Percentiles rank a stretch among this genome's conserved stretches.
Evolutionary conservation across 495 filamentous ascomycete genomes (phyloP).

Genomic region (Penicillium subrubescens): DNA sequence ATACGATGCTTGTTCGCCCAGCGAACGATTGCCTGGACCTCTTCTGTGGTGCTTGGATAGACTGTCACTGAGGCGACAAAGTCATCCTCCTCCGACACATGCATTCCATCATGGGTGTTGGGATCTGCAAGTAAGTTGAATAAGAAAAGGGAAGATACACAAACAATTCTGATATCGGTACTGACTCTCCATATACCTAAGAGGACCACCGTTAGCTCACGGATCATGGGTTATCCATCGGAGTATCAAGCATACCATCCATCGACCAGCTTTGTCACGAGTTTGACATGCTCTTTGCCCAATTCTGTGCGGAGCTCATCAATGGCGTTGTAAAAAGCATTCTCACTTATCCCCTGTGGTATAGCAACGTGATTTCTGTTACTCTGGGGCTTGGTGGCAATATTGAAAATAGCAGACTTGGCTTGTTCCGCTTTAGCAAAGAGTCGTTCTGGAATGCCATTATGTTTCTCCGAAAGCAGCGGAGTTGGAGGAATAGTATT

Average conservation of each 20-base stretch:
- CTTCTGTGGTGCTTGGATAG: conserved; percentile 9
- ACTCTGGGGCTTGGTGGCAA: conserved; percentile 13
- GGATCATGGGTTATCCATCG: neutral
- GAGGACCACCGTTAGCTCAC: neutral
- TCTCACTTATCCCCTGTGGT: conserved; percentile 10
- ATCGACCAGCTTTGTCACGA: conserved; percentile 16
- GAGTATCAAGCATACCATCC: conserved; percentile 11
- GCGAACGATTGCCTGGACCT: conserved; percentile 12
- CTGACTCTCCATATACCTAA: conserved; percentile 23
- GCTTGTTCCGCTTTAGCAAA: conserved; percentile 13
- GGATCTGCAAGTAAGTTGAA: conserved; percentile 10
- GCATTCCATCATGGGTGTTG: conserved; percentile 22
- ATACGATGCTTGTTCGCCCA: conserved; percentile 19
- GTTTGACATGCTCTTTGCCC: conserved; percentile 16
- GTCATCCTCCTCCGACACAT: conserved; percentile 9
- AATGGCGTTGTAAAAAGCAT: conserved; percentile 8
- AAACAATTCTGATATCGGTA: too few species aligned
- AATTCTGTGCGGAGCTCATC: conserved; percentile 4
- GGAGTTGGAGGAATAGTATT: neutral
- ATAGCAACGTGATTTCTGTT: conserved; percentile 11
- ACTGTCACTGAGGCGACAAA: conserved; percentile 13
- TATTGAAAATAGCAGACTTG: conserved; percentile 9
- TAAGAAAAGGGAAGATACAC: too few species aligned
- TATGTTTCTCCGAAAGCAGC: neutral
- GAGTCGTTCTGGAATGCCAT: conserved; percentile 7